Evolutionary conservation across 1,284 basidiomycete species (phyloP).

Genomic region (Rhodotorula sp.): DNA sequence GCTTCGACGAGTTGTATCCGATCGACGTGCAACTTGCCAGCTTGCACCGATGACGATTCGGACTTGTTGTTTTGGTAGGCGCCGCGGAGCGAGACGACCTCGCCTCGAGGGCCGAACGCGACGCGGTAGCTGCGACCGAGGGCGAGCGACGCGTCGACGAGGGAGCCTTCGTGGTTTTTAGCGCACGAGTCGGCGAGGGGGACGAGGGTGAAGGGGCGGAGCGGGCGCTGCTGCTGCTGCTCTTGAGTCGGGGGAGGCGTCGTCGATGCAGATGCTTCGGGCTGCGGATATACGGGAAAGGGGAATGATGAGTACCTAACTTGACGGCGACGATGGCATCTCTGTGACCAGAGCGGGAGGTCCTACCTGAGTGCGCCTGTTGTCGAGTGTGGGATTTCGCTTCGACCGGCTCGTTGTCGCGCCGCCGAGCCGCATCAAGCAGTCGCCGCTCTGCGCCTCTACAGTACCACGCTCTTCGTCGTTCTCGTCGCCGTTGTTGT

Average conservation of each 20-base stretch:
- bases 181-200: slow-evolving; percentile 58
- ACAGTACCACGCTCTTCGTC: background rate
- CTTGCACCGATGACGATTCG: background rate
- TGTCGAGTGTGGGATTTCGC: background rate
- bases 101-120: slow-evolving; percentile 70
- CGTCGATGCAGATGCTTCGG: no score
- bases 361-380: slow-evolving; percentile 1
- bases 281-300: no score
- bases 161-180: slow-evolving; percentile 62
- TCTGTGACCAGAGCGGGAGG: no score
- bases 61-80: slow-evolving; percentile 1
- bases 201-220: slow-evolving; percentile 59
- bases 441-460: no score
- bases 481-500: background rate
- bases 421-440: no score
- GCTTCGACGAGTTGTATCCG: slow-evolving; percentile 20
- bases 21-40: slow-evolving; percentile 11
- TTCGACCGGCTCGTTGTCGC: no score
- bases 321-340: no score
- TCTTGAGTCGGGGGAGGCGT: slow-evolving; percentile 22
- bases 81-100: background rate
- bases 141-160: slow-evolving; percentile 76
- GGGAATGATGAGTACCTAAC: no score
- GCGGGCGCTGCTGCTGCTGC: slow-evolving; percentile 55
- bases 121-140: slow-evolving; percentile 86